Base-by-base conservation (phyloP, 2,329 filamentous ascomycete species). In the Hypoxylon sp. region DNA sequence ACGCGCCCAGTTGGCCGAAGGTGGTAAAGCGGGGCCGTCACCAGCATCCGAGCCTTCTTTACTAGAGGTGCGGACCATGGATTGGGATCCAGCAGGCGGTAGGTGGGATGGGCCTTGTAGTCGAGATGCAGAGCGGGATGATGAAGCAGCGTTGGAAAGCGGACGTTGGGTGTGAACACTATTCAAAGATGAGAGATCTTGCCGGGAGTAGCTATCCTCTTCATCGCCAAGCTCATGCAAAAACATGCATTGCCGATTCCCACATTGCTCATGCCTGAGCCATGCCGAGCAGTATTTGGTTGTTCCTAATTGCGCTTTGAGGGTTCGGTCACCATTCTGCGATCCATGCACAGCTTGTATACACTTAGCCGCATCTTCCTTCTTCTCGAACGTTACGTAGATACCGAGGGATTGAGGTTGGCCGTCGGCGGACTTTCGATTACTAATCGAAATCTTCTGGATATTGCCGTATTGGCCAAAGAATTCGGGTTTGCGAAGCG, bases 221-320 rank as follows among this genome's bases (percentile, higher is more conserved):
- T 98, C 96, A 76, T 99, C 96, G n/a, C 96, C 97, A 41, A 96
- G 92, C 80, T 99, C 97, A 77, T 99, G 96, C 55, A 99, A 82
- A 79, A 99, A 99, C 89, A 98, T 99, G 83, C 96, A 99, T 69
- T 96, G 95, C 56, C 94, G 90, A 76, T 99, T 99, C 62, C 93
- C 94, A 80, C 96, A 99, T 72, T 91, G 91, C 80, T 99, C 96
- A 72, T 97, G 94, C 63, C 97, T 92, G 17, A 99, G 85, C 84
- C 97, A 99, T 3, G 96, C 95, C 0, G 96, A 99, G 79, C 96
- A 99, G 80, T 99, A 99, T 79, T 99, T 99, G 3, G 96, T 99
- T 0, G 96, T 99, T 23, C 96, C 96, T 58, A 90, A 81, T 76
- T 89, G 90, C 3, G 89, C 94, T 83, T 93, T 91, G 19, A 99